These are phyloP conservation scores for Handroanthus guayacan DNA, from an alignment of 257 asterid species.

Conservation along the genomic window DNA sequence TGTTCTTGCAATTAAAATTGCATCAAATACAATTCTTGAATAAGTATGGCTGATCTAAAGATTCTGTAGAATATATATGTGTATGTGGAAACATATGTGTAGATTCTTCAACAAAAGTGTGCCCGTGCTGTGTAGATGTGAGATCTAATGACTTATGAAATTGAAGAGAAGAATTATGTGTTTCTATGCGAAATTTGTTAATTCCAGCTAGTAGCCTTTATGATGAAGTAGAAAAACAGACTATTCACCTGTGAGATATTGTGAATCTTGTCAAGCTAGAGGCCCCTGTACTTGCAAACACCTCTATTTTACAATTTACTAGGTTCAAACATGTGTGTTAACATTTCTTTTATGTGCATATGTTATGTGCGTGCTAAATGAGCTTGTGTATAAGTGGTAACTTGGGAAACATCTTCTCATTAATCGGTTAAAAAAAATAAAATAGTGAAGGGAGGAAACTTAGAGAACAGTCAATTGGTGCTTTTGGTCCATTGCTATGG, in stretches of 20 bases:
- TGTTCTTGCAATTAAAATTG: constrained; percentile 13
- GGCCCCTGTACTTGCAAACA: constrained; percentile 9
- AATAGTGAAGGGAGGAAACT: background rate
- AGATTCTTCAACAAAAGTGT: constrained; percentile 2
- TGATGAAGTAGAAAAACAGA: constrained; percentile 13
- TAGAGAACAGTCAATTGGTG: constrained; percentile 16
- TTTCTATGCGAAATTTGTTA: constrained; percentile 8
- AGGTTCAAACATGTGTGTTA: constrained; percentile 21
- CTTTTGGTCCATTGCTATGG: constrained; percentile 8
- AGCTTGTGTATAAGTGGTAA: background rate
- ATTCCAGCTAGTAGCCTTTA: constrained; percentile 17
- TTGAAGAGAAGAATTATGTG: constrained; percentile 7
- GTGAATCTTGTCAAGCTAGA: background rate
- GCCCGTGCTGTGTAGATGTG: constrained; percentile 14
- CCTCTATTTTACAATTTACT: constrained; percentile 12
- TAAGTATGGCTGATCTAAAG: constrained; percentile 14
- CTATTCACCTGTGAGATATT: constrained; percentile 15
- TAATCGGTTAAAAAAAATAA: constrained; percentile 7
- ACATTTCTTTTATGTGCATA: constrained; percentile 12
- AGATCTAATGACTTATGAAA: background rate
- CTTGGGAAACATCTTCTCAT: constrained; percentile 26
- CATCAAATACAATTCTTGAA: constrained; percentile 18
- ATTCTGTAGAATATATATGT: constrained; percentile 4
- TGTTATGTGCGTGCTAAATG: background rate
- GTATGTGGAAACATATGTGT: background rate